Percentiles rank a stretch among this genome's conserved stretches.
Evolutionary conservation across 345 rosid species (phyloP).

Genomic region (Dipteronia dyeriana): DNA sequence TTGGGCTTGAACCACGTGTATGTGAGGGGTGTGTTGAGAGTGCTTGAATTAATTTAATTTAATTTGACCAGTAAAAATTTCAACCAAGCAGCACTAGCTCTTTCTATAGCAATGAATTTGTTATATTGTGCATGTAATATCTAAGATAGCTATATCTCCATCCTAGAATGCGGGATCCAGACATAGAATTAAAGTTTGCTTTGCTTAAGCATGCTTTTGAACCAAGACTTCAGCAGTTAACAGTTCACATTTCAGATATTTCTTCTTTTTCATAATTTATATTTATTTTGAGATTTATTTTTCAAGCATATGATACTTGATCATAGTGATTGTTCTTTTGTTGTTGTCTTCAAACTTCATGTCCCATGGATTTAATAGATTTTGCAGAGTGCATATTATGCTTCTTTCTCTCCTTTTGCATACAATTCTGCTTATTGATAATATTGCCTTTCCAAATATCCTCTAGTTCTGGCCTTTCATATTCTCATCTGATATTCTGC

Average conservation of each 20-base stretch:
- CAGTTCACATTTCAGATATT: not conserved
- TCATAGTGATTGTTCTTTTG: not conserved
- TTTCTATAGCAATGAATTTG: not conserved
- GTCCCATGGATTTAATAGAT: not conserved
- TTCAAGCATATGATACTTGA: not conserved
- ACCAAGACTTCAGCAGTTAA: not conserved
- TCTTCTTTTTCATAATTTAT: not conserved
- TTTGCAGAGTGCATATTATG: not conserved
- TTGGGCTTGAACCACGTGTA: not conserved
- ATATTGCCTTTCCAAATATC: not conserved
- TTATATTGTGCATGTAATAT: not conserved
- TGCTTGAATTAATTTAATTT: not conserved
- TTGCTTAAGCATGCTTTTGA: not conserved
- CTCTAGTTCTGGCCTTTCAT: not conserved
- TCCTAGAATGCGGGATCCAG: no score
- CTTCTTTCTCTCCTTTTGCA: not conserved
- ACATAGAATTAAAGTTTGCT: no score
- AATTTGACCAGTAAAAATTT: not conserved
- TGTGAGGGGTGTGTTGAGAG: not conserved
- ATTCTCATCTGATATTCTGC: not conserved
- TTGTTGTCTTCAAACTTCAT: not conserved
- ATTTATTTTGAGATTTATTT: not conserved
- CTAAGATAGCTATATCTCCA: no score
- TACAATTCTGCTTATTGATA: not conserved
- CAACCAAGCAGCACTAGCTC: not conserved